Evolutionary conservation across 179 eudicot genomes (phyloP), one percentile per base, ranked within the genome.

Genomic region (Camellia oleifera): DNA sequence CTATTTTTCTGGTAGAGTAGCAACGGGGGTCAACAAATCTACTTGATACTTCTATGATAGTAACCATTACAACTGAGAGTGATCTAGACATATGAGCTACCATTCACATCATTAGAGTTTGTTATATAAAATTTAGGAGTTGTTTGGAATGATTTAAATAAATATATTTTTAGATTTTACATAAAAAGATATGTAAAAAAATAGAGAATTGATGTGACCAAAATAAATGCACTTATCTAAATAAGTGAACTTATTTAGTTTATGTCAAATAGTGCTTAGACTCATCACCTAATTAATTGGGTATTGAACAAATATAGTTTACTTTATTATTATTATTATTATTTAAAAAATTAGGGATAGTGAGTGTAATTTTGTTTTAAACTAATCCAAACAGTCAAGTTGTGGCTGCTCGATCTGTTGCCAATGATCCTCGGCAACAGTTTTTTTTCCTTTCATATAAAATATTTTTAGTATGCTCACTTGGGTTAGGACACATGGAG

Each of bases 31-130:
- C 26, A 32, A 61, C 23, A 61, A 61, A 17, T 61, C 65, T 17
- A 17, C 65, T 61, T 61, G 23, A 18, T 61, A 18, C 65, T 61
- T 17, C n/a, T 61, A 61, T 17, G 65, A 61, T 10, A 12, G 3
- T 11, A 61, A 17, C 65, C 4, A 11, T 7, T 69, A 69, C 20
- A 15, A 69, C 23, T 46, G 32, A 45, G 72, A 69, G 53, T 69
- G 77, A 76, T 61, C 11, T 45, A 18, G 60, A 76, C 44, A 13
- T 18, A 14, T 14, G 40, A 63, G 56, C 71, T 48, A 76, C 70
- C 72, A 32, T 9, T 48, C 79, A 63, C 56, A 75, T 75, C 57
- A 75, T 75, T 63, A 77, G 61, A 48, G 42, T 46, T 50, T 65
- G 61, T 50, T 23, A 50, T 32, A 56, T 15, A 74, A 72, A 32